Evolutionary conservation across 2,329 filamentous ascomycete species (phyloP).

Genomic region (Colletotrichum incanum): DNA sequence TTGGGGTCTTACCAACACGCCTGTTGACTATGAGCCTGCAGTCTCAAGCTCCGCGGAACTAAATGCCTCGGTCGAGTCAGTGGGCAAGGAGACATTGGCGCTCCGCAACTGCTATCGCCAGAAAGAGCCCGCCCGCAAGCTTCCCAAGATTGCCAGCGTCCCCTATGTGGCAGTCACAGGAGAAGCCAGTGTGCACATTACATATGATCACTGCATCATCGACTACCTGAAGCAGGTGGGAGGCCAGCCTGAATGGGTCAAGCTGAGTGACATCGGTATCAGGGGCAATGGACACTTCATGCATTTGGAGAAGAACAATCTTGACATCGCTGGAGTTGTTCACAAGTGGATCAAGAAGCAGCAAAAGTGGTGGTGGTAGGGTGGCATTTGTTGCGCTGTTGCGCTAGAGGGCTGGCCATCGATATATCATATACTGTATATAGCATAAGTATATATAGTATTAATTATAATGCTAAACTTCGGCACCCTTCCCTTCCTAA

Average conservation of each 20-base stretch:
- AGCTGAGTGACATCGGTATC: constrained; percentile 61
- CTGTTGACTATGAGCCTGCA: constrained; percentile 50
- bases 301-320: constrained; percentile 62
- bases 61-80: constrained; percentile 44
- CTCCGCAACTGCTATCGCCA: constrained; percentile 50
- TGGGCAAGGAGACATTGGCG: constrained; percentile 45
- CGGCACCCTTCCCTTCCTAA: too few species aligned
- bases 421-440: background rate
- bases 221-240: constrained; percentile 65
- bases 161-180: constrained; percentile 63
- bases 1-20: constrained; percentile 50
- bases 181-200: constrained; percentile 66
- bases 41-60: constrained; percentile 47
- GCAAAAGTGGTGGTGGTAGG: constrained; percentile 32
- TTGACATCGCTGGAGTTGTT: constrained; percentile 51
- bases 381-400: background rate
- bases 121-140: constrained; percentile 51
- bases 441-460: too few species aligned
- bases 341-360: constrained; percentile 54
- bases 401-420: background rate
- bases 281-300: constrained; percentile 67
- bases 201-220: constrained; percentile 69
- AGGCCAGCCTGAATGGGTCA: constrained; percentile 59
- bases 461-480: too few species aligned
- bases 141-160: constrained; percentile 62